Base-by-base conservation (phyloP, 805 yeast genomes). In the Novakomyces olei region DNA sequence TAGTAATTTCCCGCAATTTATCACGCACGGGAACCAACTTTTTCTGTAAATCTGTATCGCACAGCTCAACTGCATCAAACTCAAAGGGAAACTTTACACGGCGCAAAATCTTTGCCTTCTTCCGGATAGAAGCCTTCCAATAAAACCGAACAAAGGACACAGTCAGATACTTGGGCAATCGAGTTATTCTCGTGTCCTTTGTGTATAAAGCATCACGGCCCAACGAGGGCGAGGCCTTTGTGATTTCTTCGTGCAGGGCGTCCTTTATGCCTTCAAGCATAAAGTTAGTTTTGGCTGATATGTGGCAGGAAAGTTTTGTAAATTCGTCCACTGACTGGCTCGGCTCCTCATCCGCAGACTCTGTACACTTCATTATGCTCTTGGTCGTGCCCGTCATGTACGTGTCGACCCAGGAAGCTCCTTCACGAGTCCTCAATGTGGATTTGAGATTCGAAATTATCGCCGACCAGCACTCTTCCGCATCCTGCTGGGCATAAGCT, bases 31-130 rank as follows among this genome's bases (percentile, higher is more conserved):
- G 65, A 15, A 72, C 61, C 47, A 81, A 72, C 36, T 68, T 67
- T 9, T 58, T 57, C 47, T 68, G 71, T 41, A 81, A 67, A 7
- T 68, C 71, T n/a, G 70, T 81, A 37, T 81, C 81, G 44, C 88
- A 62, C 57, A 83, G 58, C 48, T 83, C 95, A 12, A 83, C 66
- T 26, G 80, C 61, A 50, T 88, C 99, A 36, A 85, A 59, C 52
- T 78, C 88, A 55, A 81, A 77, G 27, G 99, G 99, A 57, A 88
- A 88, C 40, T 73, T 77, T 17, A 88, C 98, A 56, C 75, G 80
- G 50, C 98, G 72, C 50, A 88, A 62, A 49, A 88, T 88, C 55
- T 88, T 88, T 14, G 93, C 76, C 58, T 88, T 88, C 54, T 75
- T 77, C 41, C 68, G 69, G 3, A 91, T 77, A 36, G 85, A 92